Evolutionary conservation across 768 basidiomycete genomes (phyloP), one percentile per base, ranked within the genome.

Genomic region (Mrakia frigida): DNA sequence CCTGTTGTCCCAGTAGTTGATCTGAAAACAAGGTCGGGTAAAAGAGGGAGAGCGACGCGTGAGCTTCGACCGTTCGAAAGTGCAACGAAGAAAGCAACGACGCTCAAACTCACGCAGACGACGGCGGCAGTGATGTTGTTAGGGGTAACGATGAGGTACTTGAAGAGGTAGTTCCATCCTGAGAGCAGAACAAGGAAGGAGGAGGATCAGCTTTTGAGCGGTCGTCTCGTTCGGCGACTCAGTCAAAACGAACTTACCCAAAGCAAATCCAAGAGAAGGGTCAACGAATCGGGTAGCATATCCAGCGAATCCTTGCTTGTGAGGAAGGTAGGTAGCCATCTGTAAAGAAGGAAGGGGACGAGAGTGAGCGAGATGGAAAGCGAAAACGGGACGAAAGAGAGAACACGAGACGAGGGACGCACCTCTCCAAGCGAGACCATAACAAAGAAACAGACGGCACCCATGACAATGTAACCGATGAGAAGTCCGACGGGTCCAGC

Each of bases 271-370:
- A 63, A 90, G 72, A 31, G 89, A 89, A 70, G 89, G 89, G 81
- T 90, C 89, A 31, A 88, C 87, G 79, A 89, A 89, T 68, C 89
- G 87, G 2, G 88, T 87, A 0, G 89, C 88, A 80, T 89, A 89
- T 2, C 73, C 73, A n/a, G 73, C 79, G 78, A 84, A 86, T n/a
- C 80, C 80, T 28, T 78, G 76, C 74, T 81, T 81, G 77, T 81
- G 79, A 31, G 80, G 80, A 2, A 81, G 65, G 53, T 78, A 81
- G 3, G 88, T 89, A 78, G 88, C 88, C 82, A 89, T 89, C 82
- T 88, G 21, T 16, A 53, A 53, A 21, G 25, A 18, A 21, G 16
- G 18, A 53, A 2, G 52, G 21, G 9, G 16, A 4, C 21, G 10
- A 18, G 52, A 53, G 13, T 6, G 52, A 11, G 11, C 6, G 52